Evolutionary conservation across 23 red algal genomes (phyloP).

Genomic region (Rhodosorus marinus): DNA sequence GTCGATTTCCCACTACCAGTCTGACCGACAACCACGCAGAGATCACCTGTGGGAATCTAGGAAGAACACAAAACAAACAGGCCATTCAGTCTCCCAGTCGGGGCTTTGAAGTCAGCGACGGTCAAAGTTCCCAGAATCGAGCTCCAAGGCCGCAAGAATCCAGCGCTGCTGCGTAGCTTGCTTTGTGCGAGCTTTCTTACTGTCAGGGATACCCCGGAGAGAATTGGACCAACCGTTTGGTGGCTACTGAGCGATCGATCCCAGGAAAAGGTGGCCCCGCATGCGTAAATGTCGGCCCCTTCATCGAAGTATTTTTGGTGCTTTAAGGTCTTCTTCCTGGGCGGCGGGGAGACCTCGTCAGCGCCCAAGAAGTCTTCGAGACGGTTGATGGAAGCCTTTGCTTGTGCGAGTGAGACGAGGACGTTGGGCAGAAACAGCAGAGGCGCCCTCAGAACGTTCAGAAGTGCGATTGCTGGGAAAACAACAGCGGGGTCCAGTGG

Average conservation of each 20-base stretch:
- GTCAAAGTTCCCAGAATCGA: no score
- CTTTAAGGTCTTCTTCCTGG: not conserved
- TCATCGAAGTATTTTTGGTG: not conserved
- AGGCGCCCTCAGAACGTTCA: constrained; percentile 46
- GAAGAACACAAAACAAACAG: no score
- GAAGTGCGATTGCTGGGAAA: constrained; percentile 57
- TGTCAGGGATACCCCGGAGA: no score
- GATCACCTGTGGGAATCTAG: constrained; percentile 21
- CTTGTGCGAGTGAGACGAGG: constrained; percentile 21
- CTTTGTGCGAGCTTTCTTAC: no score
- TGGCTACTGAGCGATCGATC: no score
- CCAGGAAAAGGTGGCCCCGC: constrained; percentile 33
- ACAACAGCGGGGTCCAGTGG: constrained; percentile 26
- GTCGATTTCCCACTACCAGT: constrained; percentile 55
- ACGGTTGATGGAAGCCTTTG: constrained; percentile 19
- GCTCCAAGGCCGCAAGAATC: no score
- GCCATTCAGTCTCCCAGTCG: no score
- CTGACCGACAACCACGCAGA: constrained; percentile 39
- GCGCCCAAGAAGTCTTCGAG: constrained; percentile 26
- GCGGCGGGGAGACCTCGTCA: constrained; percentile 3
- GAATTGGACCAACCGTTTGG: no score
- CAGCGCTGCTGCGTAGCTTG: no score
- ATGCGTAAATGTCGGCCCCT: constrained; percentile 5
- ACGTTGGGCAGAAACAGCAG: constrained; percentile 42
- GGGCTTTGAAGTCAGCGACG: constrained; percentile 11